These are phyloP conservation scores for Paramyrothecium roridum DNA, from an alignment of 2,329 filamentous ascomycete genomes.

Conservation along the genomic window DNA sequence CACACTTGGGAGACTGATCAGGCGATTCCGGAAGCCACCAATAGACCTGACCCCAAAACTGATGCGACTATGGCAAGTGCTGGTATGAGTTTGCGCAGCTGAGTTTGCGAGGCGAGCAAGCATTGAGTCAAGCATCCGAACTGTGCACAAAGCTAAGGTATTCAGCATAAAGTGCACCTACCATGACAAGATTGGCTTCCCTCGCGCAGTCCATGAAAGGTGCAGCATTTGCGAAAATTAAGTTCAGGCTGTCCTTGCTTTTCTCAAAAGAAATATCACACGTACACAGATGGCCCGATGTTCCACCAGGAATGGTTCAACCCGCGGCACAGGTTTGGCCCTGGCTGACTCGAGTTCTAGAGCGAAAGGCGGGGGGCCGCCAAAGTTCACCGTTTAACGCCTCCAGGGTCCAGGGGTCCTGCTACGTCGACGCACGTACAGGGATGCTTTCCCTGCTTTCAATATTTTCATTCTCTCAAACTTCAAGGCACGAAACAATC, in stretches of 20 bases:
- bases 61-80: conserved; percentile 10
- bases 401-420: too few relatives aligned
- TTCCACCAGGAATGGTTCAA: conserved; percentile 1
- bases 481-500: too few relatives aligned
- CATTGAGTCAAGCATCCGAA: background rate
- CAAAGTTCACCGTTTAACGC: too few relatives aligned
- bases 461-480: background rate
- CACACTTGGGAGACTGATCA: background rate
- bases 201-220: conserved; percentile 5
- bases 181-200: background rate
- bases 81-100: conserved; percentile 8
- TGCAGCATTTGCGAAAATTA: conserved; percentile 9
- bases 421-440: too few relatives aligned
- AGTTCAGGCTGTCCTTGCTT: conserved; percentile 11
- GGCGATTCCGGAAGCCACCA: conserved; percentile 2
- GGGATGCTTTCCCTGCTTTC: too few relatives aligned
- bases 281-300: conserved; percentile 1
- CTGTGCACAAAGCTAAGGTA: conserved; percentile 8
- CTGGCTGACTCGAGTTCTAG: background rate
- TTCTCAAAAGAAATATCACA: conserved; percentile 9
- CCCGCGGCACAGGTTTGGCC: background rate
- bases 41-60: conserved; percentile 1
- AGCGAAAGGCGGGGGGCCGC: too few relatives aligned
- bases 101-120: background rate
- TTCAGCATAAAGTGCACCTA: conserved; percentile 2